Percentiles rank a stretch among this genome's conserved stretches.
These are phyloP conservation scores for Astrocystis sublimbata DNA, from an alignment of 495 filamentous ascomycete species.

Conservation along the genomic window DNA sequence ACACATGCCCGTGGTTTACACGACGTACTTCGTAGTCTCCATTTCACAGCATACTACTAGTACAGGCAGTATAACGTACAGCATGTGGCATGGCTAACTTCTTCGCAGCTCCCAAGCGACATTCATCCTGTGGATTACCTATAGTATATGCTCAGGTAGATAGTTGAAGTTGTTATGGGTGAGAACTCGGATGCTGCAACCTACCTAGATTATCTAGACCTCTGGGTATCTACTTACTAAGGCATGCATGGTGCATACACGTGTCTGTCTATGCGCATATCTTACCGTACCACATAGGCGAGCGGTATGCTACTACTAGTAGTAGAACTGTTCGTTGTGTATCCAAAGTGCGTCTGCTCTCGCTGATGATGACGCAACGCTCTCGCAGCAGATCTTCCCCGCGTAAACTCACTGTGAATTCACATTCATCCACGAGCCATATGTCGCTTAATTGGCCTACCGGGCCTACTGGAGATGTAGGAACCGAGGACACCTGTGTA, in stretches of 20 bases:
- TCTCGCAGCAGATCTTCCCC: slow-evolving; percentile 13
- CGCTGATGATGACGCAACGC: slow-evolving; percentile 15
- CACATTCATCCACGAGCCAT: slow-evolving; percentile 3
- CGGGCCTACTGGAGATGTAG: too few relatives aligned
- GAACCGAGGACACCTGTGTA: too few relatives aligned
- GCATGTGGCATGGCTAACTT: neutral
- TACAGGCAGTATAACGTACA: neutral
- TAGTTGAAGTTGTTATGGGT: too few relatives aligned
- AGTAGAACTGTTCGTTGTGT: neutral
- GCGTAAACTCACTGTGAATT: slow-evolving; percentile 7
- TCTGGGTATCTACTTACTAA: too few relatives aligned
- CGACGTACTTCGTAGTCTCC: neutral
- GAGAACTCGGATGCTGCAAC: too few relatives aligned
- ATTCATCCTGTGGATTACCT: too few relatives aligned
- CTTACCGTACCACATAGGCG: too few relatives aligned
- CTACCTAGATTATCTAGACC: too few relatives aligned
- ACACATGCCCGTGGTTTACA: neutral
- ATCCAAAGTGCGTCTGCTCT: neutral
- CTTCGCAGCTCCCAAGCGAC: neutral
- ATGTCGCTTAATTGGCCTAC: slow-evolving; percentile 13
- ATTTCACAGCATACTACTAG: neutral
- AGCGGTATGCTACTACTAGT: too few relatives aligned
- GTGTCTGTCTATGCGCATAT: too few relatives aligned
- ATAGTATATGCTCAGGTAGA: too few relatives aligned
- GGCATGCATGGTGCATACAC: neutral